Evolutionary conservation across 768 basidiomycete genomes (phyloP).

Genomic region (Psilocybe cubensis): DNA sequence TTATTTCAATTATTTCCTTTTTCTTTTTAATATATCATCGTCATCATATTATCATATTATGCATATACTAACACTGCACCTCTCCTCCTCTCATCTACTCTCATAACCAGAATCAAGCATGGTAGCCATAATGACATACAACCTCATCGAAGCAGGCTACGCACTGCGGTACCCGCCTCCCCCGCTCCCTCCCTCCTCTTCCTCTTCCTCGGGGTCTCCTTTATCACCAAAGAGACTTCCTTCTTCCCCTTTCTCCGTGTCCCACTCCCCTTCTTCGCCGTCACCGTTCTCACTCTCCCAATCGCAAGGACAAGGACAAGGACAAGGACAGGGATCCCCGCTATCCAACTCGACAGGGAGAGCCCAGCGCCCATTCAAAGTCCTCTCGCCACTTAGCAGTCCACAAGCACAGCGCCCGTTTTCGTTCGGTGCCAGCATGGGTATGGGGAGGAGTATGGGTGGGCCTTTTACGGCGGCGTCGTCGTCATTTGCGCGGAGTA

Average conservation of each 20-base stretch:
- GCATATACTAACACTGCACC: too few species aligned
- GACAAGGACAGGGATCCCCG: too few species aligned
- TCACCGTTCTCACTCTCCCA: too few species aligned
- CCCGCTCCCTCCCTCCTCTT: conserved; percentile 31
- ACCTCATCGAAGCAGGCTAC: conserved; percentile 42
- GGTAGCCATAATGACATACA: conserved; percentile 37
- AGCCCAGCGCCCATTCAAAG: conserved; percentile 35
- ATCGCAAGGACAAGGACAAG: too few species aligned
- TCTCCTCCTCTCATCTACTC: too few species aligned
- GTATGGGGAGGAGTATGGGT: too few species aligned
- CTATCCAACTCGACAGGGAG: too few species aligned
- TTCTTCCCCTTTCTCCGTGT: conserved; percentile 25
- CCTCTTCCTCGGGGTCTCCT: conserved; percentile 30
- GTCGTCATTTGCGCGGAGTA: too few species aligned
- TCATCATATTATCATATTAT: not conserved
- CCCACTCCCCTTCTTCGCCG: conserved; percentile 24
- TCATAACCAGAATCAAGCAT: conserved; percentile 40
- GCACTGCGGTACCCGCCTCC: conserved; percentile 48
- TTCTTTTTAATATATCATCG: not conserved
- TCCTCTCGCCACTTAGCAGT: conserved; percentile 45
- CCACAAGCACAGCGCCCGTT: conserved; percentile 49
- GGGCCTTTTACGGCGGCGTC: too few species aligned
- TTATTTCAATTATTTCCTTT: too few species aligned
- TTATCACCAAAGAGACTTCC: conserved; percentile 26
- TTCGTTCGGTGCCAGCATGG: conserved; percentile 36